Evolutionary conservation across 2,329 filamentous ascomycete genomes (phyloP).

Genomic region (Ophiosphaerella herpotricha): DNA sequence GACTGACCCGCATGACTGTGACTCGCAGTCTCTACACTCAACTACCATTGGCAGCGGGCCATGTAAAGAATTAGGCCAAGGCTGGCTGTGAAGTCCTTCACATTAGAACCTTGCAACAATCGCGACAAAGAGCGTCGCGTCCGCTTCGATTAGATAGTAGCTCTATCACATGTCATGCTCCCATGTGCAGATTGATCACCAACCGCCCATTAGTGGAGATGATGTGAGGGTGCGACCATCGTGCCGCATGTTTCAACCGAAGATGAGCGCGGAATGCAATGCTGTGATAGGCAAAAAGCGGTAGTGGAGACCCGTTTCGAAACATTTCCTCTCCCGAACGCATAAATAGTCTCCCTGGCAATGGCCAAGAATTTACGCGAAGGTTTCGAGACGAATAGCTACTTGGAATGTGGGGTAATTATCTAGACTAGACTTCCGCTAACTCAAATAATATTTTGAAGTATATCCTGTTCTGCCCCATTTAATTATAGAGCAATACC

Average conservation of each 20-base stretch:
- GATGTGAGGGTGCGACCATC: neutral
- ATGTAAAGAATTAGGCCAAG: no score
- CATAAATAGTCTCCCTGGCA: neutral
- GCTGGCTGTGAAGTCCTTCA: no score
- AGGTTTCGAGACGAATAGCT: slow-evolving; percentile 9
- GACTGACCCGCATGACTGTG: no score
- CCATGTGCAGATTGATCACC: neutral
- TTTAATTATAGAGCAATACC: neutral
- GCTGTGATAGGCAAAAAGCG: neutral
- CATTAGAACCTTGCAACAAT: no score
- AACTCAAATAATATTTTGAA: no score
- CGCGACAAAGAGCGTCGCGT: no score
- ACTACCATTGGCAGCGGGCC: no score
- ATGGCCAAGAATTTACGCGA: neutral
- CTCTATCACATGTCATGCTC: neutral
- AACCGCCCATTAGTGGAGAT: slow-evolving; percentile 3
- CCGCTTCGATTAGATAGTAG: no score
- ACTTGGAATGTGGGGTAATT: slow-evolving; percentile 16
- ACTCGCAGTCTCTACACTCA: no score
- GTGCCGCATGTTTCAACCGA: neutral
- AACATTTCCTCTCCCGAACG: slow-evolving; percentile 5
- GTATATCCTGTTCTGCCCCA: neutral
- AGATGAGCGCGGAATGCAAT: neutral
- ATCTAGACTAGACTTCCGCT: neutral
- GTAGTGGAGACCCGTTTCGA: slow-evolving; percentile 7